These are phyloP conservation scores for Populus tremula DNA, from an alignment of 345 rosid species.

Conservation along the genomic window DNA sequence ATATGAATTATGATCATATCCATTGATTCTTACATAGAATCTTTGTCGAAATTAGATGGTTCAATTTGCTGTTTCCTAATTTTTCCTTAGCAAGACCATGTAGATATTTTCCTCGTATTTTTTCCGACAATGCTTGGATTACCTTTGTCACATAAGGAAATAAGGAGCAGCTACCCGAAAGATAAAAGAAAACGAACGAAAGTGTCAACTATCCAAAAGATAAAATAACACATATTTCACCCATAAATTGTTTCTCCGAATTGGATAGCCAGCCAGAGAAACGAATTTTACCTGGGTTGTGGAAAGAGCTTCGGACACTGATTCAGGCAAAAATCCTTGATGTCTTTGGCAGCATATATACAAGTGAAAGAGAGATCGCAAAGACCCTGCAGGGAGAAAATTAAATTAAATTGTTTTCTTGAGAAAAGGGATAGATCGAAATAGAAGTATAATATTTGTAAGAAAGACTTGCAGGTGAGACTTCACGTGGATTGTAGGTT, in stretches of 20 bases:
- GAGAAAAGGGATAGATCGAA: too few relatives aligned
- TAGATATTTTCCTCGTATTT: slow-evolving; percentile 59
- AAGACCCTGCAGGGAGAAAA: too few relatives aligned
- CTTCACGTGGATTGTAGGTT: background rate
- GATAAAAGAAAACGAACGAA: too few relatives aligned
- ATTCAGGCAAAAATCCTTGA: slow-evolving; percentile 36
- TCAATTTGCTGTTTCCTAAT: slow-evolving; percentile 47
- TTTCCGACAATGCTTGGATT: slow-evolving; percentile 43
- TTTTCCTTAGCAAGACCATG: slow-evolving; percentile 38
- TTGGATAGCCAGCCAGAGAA: background rate
- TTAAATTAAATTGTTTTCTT: too few relatives aligned
- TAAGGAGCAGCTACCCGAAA: too few relatives aligned
- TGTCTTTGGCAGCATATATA: slow-evolving; percentile 5
- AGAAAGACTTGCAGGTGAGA: background rate
- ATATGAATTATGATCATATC: too few relatives aligned
- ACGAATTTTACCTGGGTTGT: slow-evolving; percentile 27
- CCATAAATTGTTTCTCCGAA: background rate
- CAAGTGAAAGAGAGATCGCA: too few relatives aligned
- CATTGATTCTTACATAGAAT: too few relatives aligned
- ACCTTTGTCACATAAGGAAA: background rate
- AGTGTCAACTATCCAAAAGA: too few relatives aligned
- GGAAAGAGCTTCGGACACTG: slow-evolving; percentile 62
- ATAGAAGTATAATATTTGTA: too few relatives aligned
- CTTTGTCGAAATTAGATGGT: slow-evolving; percentile 25
- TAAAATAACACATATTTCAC: background rate